A percentile compares a stretch with the other conserved stretches of the same genome.
phyloP scores from a whole-genome alignment of 768 basidiomycete genomes.

The Plicaturopsis crispa region DNA sequence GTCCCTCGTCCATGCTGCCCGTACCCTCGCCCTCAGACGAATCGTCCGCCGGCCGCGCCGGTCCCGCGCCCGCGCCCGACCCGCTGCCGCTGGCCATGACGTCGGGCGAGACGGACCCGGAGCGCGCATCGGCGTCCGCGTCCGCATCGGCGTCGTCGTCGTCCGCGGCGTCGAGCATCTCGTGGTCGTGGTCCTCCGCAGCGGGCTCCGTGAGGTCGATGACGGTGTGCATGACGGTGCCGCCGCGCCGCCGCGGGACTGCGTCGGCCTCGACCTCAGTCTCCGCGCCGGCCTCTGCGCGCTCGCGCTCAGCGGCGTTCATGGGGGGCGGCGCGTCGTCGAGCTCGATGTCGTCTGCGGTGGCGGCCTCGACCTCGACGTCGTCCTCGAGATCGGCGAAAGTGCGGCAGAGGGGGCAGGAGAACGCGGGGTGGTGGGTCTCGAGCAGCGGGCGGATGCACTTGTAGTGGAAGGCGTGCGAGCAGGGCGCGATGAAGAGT shows the following conservation, averaged over 20 bases:
- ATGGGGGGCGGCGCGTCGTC: conserved; percentile 14
- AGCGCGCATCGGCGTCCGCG: conserved; percentile 8
- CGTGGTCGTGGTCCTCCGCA: conserved; percentile 14
- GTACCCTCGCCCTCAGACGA: conserved; percentile 13
- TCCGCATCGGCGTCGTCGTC: conserved; percentile 5
- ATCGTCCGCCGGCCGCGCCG: conserved; percentile 9
- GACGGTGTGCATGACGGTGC: conserved; percentile 6
- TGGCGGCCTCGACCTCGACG: conserved; percentile 63
- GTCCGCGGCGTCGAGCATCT: conserved; percentile 18
- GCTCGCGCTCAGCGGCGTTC: neutral
- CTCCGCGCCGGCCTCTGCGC: conserved; percentile 16
- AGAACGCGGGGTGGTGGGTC: conserved; percentile 88
- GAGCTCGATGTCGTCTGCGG: conserved; percentile 18
- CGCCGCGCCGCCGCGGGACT: conserved; percentile 2
- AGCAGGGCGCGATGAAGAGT: conserved; percentile 96
- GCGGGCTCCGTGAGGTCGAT: conserved; percentile 5
- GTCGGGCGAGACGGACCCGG: conserved; percentile 1
- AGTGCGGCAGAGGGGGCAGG: conserved; percentile 90
- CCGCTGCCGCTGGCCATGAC: conserved; percentile 11
- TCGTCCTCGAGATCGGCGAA: conserved; percentile 95
- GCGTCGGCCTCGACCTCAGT: conserved; percentile 22
- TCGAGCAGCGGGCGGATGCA: conserved; percentile 90
- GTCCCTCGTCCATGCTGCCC: neutral
- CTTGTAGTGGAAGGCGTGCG: conserved; percentile 95
- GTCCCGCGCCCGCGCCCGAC: conserved; percentile 10